Evolutionary conservation across 306 rosid species (phyloP).

Genomic region (Cucumis hystrix): DNA sequence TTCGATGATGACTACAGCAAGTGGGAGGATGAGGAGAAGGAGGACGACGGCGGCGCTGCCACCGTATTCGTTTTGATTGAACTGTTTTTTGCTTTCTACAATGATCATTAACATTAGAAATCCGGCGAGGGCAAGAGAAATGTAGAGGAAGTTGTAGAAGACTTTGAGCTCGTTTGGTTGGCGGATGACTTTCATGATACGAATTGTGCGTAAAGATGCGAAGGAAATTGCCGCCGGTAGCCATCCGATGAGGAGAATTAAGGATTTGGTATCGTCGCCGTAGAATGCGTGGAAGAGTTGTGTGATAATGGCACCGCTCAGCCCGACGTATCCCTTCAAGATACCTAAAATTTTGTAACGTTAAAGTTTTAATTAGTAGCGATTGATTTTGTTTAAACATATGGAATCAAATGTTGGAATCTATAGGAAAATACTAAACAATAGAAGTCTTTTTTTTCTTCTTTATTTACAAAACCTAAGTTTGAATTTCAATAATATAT

Average conservation of each 20-base stretch:
- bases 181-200: slow-evolving; percentile 7
- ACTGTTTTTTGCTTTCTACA: background rate
- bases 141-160: slow-evolving; percentile 18
- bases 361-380: background rate
- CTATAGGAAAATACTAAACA: background rate
- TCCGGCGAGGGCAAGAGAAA: slow-evolving; percentile 18
- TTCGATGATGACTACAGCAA: slow-evolving; percentile 4
- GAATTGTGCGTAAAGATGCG: slow-evolving; percentile 8
- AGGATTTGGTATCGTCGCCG: slow-evolving; percentile 11
- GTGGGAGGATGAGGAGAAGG: slow-evolving; percentile 18
- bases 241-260: slow-evolving; percentile 23
- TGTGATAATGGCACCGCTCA: slow-evolving; percentile 24
- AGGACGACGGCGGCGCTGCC: slow-evolving; percentile 1
- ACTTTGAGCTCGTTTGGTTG: slow-evolving; percentile 15
- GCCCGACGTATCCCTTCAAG: slow-evolving; percentile 60
- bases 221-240: slow-evolving; percentile 17
- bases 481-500: background rate
- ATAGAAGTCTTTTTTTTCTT: too few species aligned
- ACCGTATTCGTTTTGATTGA: background rate
- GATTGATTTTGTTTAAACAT: too few species aligned
- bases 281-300: slow-evolving; percentile 18
- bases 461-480: background rate
- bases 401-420: background rate
- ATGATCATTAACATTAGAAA: slow-evolving; percentile 20
- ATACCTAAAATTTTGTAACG: slow-evolving; percentile 15